phyloP scores from a whole-genome alignment of 345 rosid species.

The Iberis pinnata region DNA sequence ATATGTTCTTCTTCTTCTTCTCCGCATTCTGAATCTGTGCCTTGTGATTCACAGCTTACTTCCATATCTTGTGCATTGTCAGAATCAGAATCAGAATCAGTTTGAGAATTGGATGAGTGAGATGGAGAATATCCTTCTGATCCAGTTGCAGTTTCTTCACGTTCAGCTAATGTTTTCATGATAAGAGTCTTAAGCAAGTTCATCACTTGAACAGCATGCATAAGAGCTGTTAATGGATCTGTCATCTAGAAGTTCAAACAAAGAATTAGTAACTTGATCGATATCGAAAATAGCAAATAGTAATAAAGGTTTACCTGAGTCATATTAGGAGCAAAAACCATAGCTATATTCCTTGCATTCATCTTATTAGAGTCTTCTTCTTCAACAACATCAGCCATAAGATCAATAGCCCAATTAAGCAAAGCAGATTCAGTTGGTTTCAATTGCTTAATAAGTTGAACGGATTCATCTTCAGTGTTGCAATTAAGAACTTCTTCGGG shows the following conservation, averaged over 20 bases:
- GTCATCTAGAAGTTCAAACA: constrained; percentile 53
- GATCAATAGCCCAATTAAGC: constrained; percentile 85
- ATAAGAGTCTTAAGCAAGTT: constrained; percentile 87
- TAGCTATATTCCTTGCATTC: constrained; percentile 93
- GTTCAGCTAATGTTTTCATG: constrained; percentile 50
- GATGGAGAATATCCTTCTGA: constrained; percentile 57
- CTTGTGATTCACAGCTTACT: constrained; percentile 60
- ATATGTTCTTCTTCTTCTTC: constrained; percentile 27
- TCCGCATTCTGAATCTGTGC: constrained; percentile 39
- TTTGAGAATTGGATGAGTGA: constrained; percentile 48
- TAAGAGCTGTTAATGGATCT: constrained; percentile 85
- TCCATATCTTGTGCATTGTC: constrained; percentile 78
- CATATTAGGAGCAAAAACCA: constrained; percentile 96
- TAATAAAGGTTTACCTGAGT: constrained; percentile 53
- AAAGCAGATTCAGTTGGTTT: constrained; percentile 86
- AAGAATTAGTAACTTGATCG: constrained; percentile 3
- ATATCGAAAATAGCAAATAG: background rate
- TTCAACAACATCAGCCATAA: constrained; percentile 92
- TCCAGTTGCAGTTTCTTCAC: constrained; percentile 55
- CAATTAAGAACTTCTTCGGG: constrained; percentile 85
- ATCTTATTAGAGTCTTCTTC: constrained; percentile 86
- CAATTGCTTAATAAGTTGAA: constrained; percentile 63
- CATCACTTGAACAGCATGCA: constrained; percentile 99
- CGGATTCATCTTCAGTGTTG: constrained; percentile 70
- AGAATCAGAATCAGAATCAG: constrained; percentile 54